Base-by-base conservation (phyloP, 805 yeast genomes). In the Sungouiella blattae region DNA sequence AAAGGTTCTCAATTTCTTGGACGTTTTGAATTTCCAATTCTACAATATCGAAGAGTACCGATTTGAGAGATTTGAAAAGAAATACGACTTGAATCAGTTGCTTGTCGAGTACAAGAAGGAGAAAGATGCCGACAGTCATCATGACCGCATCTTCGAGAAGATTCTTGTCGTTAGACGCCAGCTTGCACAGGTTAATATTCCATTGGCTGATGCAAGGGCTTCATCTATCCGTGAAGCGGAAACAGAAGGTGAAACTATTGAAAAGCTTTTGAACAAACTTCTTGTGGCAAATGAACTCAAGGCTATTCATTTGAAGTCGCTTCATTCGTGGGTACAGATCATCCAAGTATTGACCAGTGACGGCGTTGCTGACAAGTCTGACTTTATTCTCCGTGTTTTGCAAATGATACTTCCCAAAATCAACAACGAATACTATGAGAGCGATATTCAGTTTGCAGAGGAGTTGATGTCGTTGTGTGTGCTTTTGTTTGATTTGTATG, bases 251-350 rank as follows among this genome's bases (percentile, higher is more conserved):
- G 41, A 40, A 6, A 44, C 48, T 12, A 40, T 75, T 20, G 49
- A 58, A 17, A 60, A 56, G 4, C 68, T 69, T 35, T 48, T 80
- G 20, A 61, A 66, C 0, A 73, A 73, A 45, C 64, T 68, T 16
- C 49, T 76, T 11, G 60, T 76, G n/a, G 65, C 63, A 27, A 64
- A 67, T 28, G 66, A 68, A 26, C 71, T 78, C 46, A 70, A 70
- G 41, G 55, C 67, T 1, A 63, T 68, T 6, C 93, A 83, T 41
- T 61, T 83, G 30, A 61, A 71, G 11, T 77, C 82, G 38, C 61
- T 91, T 18, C 87, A 81, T 50, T 75, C 94, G 0, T 91, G 98
- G 98, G 80, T 81, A 15, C 82, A 80, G 46, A 58, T 89, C 32
- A 79, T 87, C 16, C 87, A 87, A 42, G 77, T 87, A 3, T 60